phyloP scores from a whole-genome alignment of 306 rosid genomes.

The Aeschynomene evenia region DNA sequence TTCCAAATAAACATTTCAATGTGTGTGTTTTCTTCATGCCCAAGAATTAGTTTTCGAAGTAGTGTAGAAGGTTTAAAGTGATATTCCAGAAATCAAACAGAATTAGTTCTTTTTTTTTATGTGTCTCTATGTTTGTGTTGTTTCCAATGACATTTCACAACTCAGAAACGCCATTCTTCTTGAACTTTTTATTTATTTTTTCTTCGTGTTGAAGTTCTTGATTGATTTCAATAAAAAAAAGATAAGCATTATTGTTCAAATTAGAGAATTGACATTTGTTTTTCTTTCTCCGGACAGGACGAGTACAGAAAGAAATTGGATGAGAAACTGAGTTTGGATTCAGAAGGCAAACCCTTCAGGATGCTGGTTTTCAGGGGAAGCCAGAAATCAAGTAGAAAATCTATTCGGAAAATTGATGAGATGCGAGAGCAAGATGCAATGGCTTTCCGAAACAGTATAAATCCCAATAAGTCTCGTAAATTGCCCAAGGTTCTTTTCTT shows the following conservation, averaged over 20 bases:
- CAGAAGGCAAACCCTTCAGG: slow-evolving; percentile 72
- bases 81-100: background rate
- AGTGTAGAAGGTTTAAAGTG: background rate
- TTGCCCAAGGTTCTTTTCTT: slow-evolving; percentile 67
- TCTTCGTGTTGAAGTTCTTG: too few relatives aligned
- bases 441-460: slow-evolving; percentile 33
- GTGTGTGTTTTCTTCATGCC: background rate
- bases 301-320: slow-evolving; percentile 52
- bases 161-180: too few relatives aligned
- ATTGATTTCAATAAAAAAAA: too few relatives aligned
- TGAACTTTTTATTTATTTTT: too few relatives aligned
- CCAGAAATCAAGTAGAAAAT: slow-evolving; percentile 61
- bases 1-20: slow-evolving; percentile 35
- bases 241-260: background rate
- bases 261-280: background rate
- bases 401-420: slow-evolving; percentile 58
- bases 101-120: background rate
- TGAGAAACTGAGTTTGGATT: slow-evolving; percentile 57
- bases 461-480: slow-evolving; percentile 34
- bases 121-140: background rate
- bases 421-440: slow-evolving; percentile 49
- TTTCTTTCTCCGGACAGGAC: slow-evolving; percentile 40
- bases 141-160: too few relatives aligned
- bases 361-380: slow-evolving; percentile 85
- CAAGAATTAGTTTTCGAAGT: background rate